phyloP scores from a whole-genome alignment of 208 protist species.

The Polymyxa betae region DNA sequence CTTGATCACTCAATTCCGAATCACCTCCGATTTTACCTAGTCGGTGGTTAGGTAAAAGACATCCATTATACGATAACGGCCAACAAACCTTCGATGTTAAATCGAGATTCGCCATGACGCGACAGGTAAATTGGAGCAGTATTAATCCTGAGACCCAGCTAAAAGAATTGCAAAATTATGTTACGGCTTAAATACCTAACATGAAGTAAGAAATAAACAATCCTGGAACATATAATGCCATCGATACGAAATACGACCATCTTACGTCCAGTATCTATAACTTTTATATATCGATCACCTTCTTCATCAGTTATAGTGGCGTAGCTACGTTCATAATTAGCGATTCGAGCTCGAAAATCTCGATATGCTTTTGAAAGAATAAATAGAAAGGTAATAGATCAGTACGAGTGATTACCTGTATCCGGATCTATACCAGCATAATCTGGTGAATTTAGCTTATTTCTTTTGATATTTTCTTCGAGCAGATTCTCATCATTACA shows the following conservation, averaged over 20 bases:
- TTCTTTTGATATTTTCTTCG: slow-evolving; percentile 34
- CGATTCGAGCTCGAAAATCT: slow-evolving; percentile 55
- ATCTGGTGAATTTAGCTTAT: slow-evolving; percentile 38
- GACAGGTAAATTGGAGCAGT: slow-evolving; percentile 56
- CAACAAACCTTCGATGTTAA: slow-evolving; percentile 29
- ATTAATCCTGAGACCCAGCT: not conserved
- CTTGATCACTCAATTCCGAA: slow-evolving; percentile 61
- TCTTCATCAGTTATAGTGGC: slow-evolving; percentile 51
- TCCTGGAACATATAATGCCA: slow-evolving; percentile 36
- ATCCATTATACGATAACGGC: not conserved
- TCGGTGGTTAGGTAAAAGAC: not conserved
- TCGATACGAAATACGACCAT: slow-evolving; percentile 44
- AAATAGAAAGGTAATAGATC: not conserved
- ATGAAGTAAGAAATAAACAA: slow-evolving; percentile 58
- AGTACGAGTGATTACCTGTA: not conserved
- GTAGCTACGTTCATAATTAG: slow-evolving; percentile 65
- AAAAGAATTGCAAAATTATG: not conserved
- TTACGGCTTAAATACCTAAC: not conserved
- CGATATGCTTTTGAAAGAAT: not conserved
- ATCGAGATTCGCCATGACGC: slow-evolving; percentile 59
- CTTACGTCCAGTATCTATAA: slow-evolving; percentile 66
- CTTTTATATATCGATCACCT: slow-evolving; percentile 64
- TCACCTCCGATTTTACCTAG: slow-evolving; percentile 69
- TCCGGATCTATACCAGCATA: slow-evolving; percentile 28
- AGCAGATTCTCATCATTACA: slow-evolving; percentile 39